Evolutionary conservation across 2,329 filamentous ascomycete species (phyloP).

Genomic region (Alternaria novae-zelandiae): DNA sequence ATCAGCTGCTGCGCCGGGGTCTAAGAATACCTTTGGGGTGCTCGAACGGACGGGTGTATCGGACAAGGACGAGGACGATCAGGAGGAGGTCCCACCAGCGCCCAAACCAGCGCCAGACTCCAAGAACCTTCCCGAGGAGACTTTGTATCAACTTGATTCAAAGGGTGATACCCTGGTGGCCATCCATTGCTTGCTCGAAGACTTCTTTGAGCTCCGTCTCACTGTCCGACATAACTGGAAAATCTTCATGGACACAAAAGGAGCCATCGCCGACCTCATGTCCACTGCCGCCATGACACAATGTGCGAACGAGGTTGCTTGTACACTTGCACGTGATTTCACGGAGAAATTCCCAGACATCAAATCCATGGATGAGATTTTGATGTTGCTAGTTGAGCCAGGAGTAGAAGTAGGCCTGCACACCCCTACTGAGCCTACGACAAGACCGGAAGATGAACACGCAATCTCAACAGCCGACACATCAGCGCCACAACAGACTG

Average conservation of each 20-base stretch:
- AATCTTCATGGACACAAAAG: neutral
- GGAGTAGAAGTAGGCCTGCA: neutral
- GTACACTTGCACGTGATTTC: neutral
- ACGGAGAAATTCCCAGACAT: neutral
- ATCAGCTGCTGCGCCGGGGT: neutral
- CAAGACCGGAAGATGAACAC: neutral
- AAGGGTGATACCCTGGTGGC: neutral
- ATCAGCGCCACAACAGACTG: neutral
- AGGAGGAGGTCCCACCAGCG: neutral
- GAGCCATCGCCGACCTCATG: neutral
- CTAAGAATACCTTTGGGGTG: neutral
- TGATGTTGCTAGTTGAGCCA: neutral
- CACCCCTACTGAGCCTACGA: neutral
- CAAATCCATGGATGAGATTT: neutral
- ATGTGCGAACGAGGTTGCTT: neutral
- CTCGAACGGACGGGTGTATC: neutral
- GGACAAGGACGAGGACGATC: neutral
- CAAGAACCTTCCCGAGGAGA: neutral
- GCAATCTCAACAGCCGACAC: neutral
- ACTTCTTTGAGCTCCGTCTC: neutral
- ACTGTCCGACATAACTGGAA: neutral
- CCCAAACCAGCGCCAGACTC: neutral
- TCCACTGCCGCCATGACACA: neutral
- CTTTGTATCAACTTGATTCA: neutral
- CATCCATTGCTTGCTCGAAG: neutral